Base-by-base conservation (phyloP, 2,329 filamentous ascomycete genomes). In the Colletotrichum brevisporum region DNA sequence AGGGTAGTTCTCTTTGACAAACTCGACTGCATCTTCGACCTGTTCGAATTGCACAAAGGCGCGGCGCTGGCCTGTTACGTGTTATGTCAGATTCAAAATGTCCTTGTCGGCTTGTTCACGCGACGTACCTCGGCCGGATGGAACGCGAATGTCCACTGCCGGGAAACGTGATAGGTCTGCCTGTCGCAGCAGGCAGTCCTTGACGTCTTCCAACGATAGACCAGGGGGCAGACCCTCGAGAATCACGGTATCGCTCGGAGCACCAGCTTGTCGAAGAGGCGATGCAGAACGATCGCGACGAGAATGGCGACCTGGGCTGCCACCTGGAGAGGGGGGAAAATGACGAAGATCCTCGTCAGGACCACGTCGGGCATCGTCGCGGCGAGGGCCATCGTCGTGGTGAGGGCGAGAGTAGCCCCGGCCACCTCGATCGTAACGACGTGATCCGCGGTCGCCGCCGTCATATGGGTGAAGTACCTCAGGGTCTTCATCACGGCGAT, bases 201-300 rank as follows among this genome's bases (percentile, higher is more conserved):
- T 80, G 83, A 88, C 86, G 79, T 88, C 84, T 76, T 82, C 81
- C 76, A 85, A 80, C 67, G 84, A 83, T 68, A 87, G 79, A 63
- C 83, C 82, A 66, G 79, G 75, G 39, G 86, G 84, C 63, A 89
- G 73, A 62, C 86, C 86, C 74, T 89, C 87, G 51, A 89, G 78
- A 61, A 89, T 87, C 59, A 89, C 80, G 41, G 84, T 87, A 70
- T 86, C 82, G 71, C 81, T 85, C 39, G 85, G 84, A 66, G 73
- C 75, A 56, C 82, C 82, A 31, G 81, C 79, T 54, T 82, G 80
- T 56, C 76, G 77, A 41, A 71, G 76, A 41, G 76, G 80, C 71
- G 70, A 71, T 69, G 60, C 21, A 65, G 69, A 69, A 56, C 71
- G 61, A 69, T 69, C 67, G 67, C 67, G 67, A 69, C 64, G 64